phyloP scores from a whole-genome alignment of 148 eudicot species.

The Nepenthes gracilis region DNA sequence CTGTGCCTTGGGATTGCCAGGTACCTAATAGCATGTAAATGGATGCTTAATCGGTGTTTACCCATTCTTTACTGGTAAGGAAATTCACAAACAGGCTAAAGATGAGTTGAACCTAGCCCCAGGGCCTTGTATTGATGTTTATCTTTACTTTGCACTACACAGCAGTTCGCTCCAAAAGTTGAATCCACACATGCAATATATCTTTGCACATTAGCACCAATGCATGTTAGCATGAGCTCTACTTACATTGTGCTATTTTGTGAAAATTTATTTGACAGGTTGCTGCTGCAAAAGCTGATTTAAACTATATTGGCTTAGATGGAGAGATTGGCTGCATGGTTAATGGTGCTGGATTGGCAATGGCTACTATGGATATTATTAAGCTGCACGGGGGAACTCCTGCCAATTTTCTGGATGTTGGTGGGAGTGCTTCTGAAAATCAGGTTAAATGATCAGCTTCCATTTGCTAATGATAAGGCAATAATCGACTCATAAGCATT shows the following conservation, averaged over 20 bases:
- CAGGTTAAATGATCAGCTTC: constrained; percentile 37
- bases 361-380: constrained; percentile 99
- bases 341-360: constrained; percentile 97
- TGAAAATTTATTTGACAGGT: constrained; percentile 34
- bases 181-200: too few species aligned
- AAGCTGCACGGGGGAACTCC: constrained; percentile 97
- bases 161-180: too few species aligned
- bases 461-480: neutral
- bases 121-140: too few species aligned
- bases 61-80: too few species aligned
- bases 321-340: constrained; percentile 99
- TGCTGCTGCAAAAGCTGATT: constrained; percentile 87
- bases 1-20: too few species aligned
- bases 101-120: too few species aligned
- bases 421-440: constrained; percentile 93
- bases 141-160: too few species aligned
- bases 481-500: too few species aligned
- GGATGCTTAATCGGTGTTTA: too few species aligned
- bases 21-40: too few species aligned
- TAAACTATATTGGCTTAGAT: constrained; percentile 94
- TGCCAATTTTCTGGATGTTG: constrained; percentile 96
- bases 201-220: neutral
- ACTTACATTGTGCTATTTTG: neutral
- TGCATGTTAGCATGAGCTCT: neutral
- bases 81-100: too few species aligned